These are phyloP conservation scores for Didymosphaeria variabile DNA, from an alignment of 2,329 filamentous ascomycete species.

Conservation along the genomic window DNA sequence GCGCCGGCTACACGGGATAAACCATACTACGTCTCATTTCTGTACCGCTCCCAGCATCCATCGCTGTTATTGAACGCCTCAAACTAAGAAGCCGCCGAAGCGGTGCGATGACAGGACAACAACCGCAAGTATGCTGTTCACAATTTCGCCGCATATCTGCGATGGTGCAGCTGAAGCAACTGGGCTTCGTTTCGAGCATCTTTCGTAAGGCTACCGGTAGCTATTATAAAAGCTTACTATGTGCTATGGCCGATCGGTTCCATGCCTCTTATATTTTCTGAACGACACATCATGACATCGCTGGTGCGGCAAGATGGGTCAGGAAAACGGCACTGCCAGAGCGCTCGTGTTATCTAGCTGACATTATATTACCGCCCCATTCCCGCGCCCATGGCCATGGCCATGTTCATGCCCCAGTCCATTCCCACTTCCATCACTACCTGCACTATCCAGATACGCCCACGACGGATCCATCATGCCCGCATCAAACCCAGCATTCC, in stretches of 20 bases:
- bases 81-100: not conserved
- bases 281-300: not conserved
- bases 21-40: not conserved
- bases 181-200: not conserved
- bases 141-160: not conserved
- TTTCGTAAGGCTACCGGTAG: too few species aligned
- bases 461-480: conserved; percentile 13
- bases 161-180: not conserved
- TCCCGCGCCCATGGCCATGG: not conserved
- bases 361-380: conserved; percentile 11
- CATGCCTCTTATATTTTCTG: not conserved
- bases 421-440: not conserved
- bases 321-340: not conserved
- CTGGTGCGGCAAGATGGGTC: not conserved
- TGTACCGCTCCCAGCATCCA: not conserved
- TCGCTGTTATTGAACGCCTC: not conserved
- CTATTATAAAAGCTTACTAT: not conserved
- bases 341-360: conserved; percentile 4
- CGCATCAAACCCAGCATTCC: conserved; percentile 7
- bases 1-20: not conserved
- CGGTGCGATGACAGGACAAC: too few species aligned
- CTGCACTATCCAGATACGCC: conserved; percentile 13
- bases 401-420: conserved; percentile 1
- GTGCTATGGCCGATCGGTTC: not conserved
- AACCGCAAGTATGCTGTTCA: not conserved